Base-by-base conservation (phyloP, 2,329 filamentous ascomycete species). In the Rhexocercosporidium sp. region DNA sequence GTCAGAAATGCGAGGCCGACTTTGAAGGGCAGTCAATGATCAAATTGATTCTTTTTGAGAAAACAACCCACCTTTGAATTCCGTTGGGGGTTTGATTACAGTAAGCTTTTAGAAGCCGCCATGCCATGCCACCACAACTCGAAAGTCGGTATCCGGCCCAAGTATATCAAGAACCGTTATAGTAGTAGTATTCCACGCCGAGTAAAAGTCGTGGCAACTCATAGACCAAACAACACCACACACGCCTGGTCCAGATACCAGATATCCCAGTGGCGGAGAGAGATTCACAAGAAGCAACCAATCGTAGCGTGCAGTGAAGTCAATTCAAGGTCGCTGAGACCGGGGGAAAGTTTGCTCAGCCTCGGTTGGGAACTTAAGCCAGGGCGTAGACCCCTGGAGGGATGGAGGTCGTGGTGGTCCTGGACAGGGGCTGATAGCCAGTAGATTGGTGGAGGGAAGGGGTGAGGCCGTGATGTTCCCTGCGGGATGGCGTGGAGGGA, bases 341-440 rank as follows among this genome's bases (percentile, higher is more conserved):
- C 53, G 44, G 62, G 64, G 64, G 57, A 31, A 62, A 53, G 68
- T 59, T 64, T 7, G 20, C 54, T 59, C 41, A 39, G 25, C 41
- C 31, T 60, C 60, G 46, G 27, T 37, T 53, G 59, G 5, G 12
- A 9, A 11, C 34, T 11, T 9, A 11, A 11, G 12, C 12, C 34
- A 37, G 34, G 34, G 34, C 34, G 25, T 59, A 7, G 37, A 20
- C 18, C 37, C 64, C 34, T 29, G 27, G 34, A 41, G 12, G 20
- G 29, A 37, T 34, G 31, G 16, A 12, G 14, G 8, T 29, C 37
- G 11, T 12, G 44, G 18, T 25, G 41, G 62, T 37, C 31, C 14
- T 44, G n/a, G 54, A 64, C 63, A 67, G 61, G 68, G 63, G 63
- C 60, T 44, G 16, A 49, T 37, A 37, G 56, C 66, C 59, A 68